These are phyloP conservation scores for Emergomyces orientalis DNA, from an alignment of 2,329 filamentous ascomycete genomes.

Conservation along the genomic window DNA sequence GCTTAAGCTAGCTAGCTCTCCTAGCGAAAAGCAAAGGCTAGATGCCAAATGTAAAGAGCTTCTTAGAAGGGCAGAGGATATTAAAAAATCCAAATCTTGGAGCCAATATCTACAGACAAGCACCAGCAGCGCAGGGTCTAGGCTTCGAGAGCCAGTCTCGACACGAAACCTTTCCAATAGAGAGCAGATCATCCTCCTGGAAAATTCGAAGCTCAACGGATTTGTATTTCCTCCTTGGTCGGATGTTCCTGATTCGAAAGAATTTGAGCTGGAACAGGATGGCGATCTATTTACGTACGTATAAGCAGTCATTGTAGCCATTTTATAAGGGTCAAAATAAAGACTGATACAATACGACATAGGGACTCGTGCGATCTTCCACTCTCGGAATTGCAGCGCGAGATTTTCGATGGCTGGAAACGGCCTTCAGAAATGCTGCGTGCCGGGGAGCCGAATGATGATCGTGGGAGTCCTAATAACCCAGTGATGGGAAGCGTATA, in stretches of 20 bases:
- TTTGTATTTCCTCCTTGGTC: constrained; percentile 80
- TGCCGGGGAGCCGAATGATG: constrained; percentile 13
- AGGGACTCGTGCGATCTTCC: constrained; percentile 62
- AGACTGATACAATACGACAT: constrained; percentile 15
- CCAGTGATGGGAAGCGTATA: constrained; percentile 50
- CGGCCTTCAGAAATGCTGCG: constrained; percentile 59
- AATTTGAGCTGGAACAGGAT: constrained; percentile 51
- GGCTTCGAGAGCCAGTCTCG: constrained; percentile 42
- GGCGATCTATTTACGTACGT: constrained; percentile 55
- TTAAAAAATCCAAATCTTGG: constrained; percentile 47
- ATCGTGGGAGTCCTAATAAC: constrained; percentile 17
- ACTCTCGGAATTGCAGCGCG: constrained; percentile 63
- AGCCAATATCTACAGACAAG: constrained; percentile 22
- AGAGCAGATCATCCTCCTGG: constrained; percentile 68
- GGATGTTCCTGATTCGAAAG: constrained; percentile 47
- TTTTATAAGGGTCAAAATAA: not conserved
- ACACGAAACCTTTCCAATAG: constrained; percentile 54
- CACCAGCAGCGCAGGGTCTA: constrained; percentile 18
- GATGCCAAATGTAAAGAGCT: constrained; percentile 60
- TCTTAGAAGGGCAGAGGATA: constrained; percentile 61
- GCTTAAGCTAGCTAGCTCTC: constrained; percentile 49
- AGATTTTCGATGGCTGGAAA: constrained; percentile 77
- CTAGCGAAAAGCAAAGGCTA: constrained; percentile 57
- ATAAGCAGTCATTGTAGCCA: not conserved
- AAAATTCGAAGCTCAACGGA: constrained; percentile 71